A percentile compares a stretch with the other conserved stretches of the same genome.
Evolutionary conservation across 441 rosid genomes (phyloP).

Genomic region (Erodium trifolium): DNA sequence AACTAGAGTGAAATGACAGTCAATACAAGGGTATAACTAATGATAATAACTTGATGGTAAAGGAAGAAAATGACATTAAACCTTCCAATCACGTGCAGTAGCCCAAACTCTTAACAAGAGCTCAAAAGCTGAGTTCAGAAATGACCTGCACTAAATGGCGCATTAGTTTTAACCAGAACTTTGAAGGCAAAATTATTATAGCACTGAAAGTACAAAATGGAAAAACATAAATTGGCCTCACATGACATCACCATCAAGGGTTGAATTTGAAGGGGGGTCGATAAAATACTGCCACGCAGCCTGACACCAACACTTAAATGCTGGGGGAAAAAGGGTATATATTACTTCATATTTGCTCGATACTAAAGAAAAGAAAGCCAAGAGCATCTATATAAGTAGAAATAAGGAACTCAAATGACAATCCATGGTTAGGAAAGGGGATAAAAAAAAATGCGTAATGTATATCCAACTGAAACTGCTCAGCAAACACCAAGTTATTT

Average conservation of each 20-base stretch:
- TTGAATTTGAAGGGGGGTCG: constrained; percentile 58
- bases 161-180: constrained; percentile 18
- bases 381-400: constrained; percentile 9
- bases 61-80: constrained; percentile 21
- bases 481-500: not conserved
- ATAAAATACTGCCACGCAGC: constrained; percentile 65
- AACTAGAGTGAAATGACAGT: not conserved
- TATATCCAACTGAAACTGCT: constrained; percentile 3
- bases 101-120: constrained; percentile 93
- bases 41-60: not conserved
- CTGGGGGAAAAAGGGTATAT: constrained; percentile 36
- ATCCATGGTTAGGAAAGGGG: too few relatives aligned
- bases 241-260: constrained; percentile 84
- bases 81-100: constrained; percentile 86
- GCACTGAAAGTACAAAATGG: constrained; percentile 21
- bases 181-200: constrained; percentile 11
- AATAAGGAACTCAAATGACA: not conserved
- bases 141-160: constrained; percentile 58
- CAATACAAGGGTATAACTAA: not conserved
- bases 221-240: constrained; percentile 35
- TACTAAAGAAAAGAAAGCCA: constrained; percentile 10
- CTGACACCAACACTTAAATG: constrained; percentile 96
- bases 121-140: constrained; percentile 90
- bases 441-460: too few relatives aligned
- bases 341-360: constrained; percentile 8